These are phyloP conservation scores for Quercus cerris DNA, from an alignment of 306 rosid species.

Conservation along the genomic window DNA sequence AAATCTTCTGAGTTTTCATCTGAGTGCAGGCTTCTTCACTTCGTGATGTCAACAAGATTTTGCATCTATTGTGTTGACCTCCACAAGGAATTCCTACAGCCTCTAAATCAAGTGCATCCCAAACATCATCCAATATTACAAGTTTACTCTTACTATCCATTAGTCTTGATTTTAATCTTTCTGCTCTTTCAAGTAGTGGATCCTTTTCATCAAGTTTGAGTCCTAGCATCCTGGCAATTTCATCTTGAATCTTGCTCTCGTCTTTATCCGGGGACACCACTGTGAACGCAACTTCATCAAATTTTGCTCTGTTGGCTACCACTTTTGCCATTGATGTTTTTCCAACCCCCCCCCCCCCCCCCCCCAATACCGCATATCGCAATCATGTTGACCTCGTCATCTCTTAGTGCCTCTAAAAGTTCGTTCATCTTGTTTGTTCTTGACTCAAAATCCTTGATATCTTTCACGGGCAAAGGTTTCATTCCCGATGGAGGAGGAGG, in stretches of 20 bases:
- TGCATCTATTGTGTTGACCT: conserved; percentile 18
- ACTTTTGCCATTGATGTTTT: no score
- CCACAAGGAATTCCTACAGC: conserved; percentile 21
- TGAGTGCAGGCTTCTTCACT: background rate
- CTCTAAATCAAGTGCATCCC: conserved; percentile 29
- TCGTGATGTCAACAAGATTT: conserved; percentile 37
- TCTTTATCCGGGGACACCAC: conserved; percentile 18
- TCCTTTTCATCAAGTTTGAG: conserved; percentile 14
- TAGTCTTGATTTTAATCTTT: background rate
- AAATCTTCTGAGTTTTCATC: conserved; percentile 20
- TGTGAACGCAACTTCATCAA: background rate
- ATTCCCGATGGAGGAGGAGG: background rate
- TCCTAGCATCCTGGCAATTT: conserved; percentile 17
- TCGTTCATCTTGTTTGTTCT: background rate
- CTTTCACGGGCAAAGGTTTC: no score
- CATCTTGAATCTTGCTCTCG: conserved; percentile 11
- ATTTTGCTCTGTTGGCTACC: no score
- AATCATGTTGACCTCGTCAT: conserved; percentile 6
- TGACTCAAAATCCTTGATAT: conserved; percentile 1
- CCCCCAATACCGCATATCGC: conserved; percentile 31
- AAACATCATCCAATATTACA: conserved; percentile 39
- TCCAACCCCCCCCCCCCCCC: background rate
- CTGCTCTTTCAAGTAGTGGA: background rate
- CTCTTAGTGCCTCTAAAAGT: background rate
- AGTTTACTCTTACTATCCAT: background rate